Evolutionary conservation across 1,284 basidiomycete genomes (phyloP).

Genomic region (Tausonia pullulans): DNA sequence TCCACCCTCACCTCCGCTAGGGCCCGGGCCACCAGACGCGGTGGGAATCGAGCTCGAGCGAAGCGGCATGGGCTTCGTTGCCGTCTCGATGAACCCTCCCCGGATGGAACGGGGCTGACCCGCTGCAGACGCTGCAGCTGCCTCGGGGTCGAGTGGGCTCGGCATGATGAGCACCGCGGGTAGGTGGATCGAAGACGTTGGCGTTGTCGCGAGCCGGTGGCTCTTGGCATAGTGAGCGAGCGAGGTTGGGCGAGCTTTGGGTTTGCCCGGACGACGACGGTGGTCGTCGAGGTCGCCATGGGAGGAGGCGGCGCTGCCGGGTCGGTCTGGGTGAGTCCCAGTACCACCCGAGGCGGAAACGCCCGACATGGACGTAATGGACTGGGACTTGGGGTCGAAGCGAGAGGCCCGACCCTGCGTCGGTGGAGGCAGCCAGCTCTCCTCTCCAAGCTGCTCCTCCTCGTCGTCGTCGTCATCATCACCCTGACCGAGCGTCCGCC

Average conservation of each 20-base stretch:
- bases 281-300: not conserved
- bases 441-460: conserved; percentile 1
- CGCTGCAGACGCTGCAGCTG: not conserved
- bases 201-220: conserved; percentile 9
- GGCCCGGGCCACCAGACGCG: not conserved
- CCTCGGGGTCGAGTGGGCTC: conserved; percentile 7
- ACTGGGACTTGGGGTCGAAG: conserved; percentile 5
- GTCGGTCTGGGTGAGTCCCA: not conserved
- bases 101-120: not conserved
- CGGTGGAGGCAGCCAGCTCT: conserved; percentile 13
- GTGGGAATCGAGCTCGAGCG: not conserved
- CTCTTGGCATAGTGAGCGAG: conserved; percentile 13
- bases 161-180: conserved; percentile 16
- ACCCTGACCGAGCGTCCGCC: too few relatives aligned
- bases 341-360: not conserved
- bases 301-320: not conserved
- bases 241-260: conserved; percentile 8
- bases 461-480: not conserved
- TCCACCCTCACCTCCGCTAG: too few relatives aligned
- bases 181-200: conserved; percentile 15
- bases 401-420: conserved; percentile 5
- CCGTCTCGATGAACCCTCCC: conserved; percentile 2
- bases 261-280: conserved; percentile 9
- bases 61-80: conserved; percentile 4
- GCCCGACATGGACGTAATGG: too few relatives aligned